Evolutionary conservation across 306 rosid species (phyloP).

Genomic region (Morella rubra): DNA sequence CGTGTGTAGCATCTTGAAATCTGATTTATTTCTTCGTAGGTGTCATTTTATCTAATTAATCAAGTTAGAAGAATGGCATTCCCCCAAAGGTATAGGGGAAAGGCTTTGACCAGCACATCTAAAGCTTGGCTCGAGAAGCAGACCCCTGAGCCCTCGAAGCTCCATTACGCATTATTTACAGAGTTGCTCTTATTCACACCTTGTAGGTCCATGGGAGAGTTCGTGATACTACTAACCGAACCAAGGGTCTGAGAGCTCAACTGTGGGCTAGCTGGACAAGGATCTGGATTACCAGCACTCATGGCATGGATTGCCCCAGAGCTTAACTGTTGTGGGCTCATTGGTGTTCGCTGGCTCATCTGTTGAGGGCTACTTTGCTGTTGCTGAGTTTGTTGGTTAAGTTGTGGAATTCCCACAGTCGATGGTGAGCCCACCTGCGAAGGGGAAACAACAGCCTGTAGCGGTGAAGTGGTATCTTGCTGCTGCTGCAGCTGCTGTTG

Average conservation of each 20-base stretch:
- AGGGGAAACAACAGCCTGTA: constrained; percentile 80
- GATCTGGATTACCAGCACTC: constrained; percentile 86
- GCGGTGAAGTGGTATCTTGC: constrained; percentile 68
- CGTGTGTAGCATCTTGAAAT: background rate
- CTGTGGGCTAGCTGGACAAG: constrained; percentile 96
- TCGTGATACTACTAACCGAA: constrained; percentile 60
- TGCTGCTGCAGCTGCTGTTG: constrained; percentile 51
- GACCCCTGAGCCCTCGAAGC: constrained; percentile 2
- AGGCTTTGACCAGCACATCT: background rate
- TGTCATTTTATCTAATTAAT: background rate
- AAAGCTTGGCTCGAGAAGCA: background rate
- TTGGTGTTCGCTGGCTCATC: constrained; percentile 87
- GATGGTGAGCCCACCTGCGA: constrained; percentile 94
- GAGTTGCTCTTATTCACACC: constrained; percentile 88
- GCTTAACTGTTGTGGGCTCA: constrained; percentile 93
- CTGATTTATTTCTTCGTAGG: background rate
- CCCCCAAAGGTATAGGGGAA: background rate
- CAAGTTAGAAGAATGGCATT: background rate
- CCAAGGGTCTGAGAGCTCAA: constrained; percentile 94
- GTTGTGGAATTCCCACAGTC: constrained; percentile 69
- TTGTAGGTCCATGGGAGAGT: constrained; percentile 95
- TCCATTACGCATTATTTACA: constrained; percentile 54
- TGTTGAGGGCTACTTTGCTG: constrained; percentile 91
- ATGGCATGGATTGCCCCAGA: constrained; percentile 83
- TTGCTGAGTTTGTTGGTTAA: constrained; percentile 67